Percentiles rank a stretch among this genome's conserved stretches.
These are phyloP conservation scores for Pholiota adiposa DNA, from an alignment of 1,284 basidiomycete genomes.

Conservation along the genomic window DNA sequence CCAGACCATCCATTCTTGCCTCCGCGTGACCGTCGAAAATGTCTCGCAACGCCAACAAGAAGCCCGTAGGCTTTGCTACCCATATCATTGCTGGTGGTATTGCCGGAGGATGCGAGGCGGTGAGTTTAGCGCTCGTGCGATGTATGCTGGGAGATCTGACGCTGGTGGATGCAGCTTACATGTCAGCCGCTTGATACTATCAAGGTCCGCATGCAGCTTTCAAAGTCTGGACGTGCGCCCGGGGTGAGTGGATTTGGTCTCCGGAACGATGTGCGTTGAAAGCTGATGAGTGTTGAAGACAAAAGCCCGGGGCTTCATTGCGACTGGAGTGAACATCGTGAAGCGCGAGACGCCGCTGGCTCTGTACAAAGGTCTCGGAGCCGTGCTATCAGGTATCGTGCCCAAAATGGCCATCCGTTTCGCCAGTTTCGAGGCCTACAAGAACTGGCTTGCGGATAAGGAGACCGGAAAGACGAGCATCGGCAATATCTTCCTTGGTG, in stretches of 20 bases:
- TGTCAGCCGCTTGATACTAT: constrained; percentile 95
- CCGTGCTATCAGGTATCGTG: constrained; percentile 96
- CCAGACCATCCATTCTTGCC: neutral
- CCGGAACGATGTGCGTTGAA: neutral
- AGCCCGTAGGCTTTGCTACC: constrained; percentile 82
- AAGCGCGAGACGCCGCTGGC: constrained; percentile 93
- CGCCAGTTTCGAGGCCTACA: constrained; percentile 97
- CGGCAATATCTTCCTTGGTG: constrained; percentile 81
- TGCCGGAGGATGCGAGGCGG: constrained; percentile 91
- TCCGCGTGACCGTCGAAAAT: constrained; percentile 35
- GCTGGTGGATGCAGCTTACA: constrained; percentile 50
- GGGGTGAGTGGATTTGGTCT: constrained; percentile 63
- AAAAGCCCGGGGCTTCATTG: constrained; percentile 92
- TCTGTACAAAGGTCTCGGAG: constrained; percentile 97
- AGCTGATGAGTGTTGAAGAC: constrained; percentile 53
- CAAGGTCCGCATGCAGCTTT: constrained; percentile 99
- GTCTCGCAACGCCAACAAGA: constrained; percentile 66
- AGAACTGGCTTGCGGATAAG: constrained; percentile 78
- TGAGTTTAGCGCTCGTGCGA: constrained; percentile 38
- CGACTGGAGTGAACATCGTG: constrained; percentile 90
- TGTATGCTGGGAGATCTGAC: neutral
- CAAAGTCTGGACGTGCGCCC: constrained; percentile 72
- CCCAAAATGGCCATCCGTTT: constrained; percentile 99
- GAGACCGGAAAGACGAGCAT: constrained; percentile 78
- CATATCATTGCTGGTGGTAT: constrained; percentile 92